A percentile compares a stretch with the other conserved stretches of the same genome.
Evolutionary conservation across 495 filamentous ascomycete genomes (phyloP).

Genomic region (Glarea lozoyensis): DNA sequence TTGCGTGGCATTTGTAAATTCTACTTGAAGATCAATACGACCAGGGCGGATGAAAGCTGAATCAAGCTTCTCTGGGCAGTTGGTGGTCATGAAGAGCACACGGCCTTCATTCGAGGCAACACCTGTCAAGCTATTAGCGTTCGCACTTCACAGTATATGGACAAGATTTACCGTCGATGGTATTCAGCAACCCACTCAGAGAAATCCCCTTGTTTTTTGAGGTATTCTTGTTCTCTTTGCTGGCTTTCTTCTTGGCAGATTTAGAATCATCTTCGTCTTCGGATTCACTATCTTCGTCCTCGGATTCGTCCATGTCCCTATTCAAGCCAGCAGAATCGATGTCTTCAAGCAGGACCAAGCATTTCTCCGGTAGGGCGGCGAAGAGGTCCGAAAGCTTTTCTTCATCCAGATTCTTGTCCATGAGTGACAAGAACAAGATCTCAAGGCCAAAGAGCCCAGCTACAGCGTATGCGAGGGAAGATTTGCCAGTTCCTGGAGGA

Average conservation of each 20-base stretch:
- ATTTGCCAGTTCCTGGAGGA: conserved; percentile 61
- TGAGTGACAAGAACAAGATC: conserved; percentile 56
- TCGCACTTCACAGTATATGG: background rate
- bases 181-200: conserved; percentile 72
- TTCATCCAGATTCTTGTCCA: conserved; percentile 57
- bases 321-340: conserved; percentile 61
- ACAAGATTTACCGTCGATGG: conserved; percentile 53
- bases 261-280: conserved; percentile 13
- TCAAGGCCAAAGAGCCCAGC: conserved; percentile 62
- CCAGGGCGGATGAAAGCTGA: conserved; percentile 68
- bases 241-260: conserved; percentile 21
- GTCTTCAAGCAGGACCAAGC: conserved; percentile 63
- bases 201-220: conserved; percentile 48
- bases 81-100: conserved; percentile 79
- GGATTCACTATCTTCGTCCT: background rate
- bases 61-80: conserved; percentile 66
- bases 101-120: conserved; percentile 75
- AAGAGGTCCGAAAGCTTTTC: conserved; percentile 62
- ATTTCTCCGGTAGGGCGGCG: conserved; percentile 49
- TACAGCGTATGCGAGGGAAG: conserved; percentile 52
- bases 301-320: conserved; percentile 1
- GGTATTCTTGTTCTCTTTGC: conserved; percentile 25
- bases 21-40: conserved; percentile 63
- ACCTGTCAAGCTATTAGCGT: conserved; percentile 6
- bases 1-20: conserved; percentile 56